Percentiles rank a stretch among this genome's conserved stretches.
These are phyloP conservation scores for Pseudocercospora musae DNA, from an alignment of 2,329 filamentous ascomycete genomes.

Conservation along the genomic window DNA sequence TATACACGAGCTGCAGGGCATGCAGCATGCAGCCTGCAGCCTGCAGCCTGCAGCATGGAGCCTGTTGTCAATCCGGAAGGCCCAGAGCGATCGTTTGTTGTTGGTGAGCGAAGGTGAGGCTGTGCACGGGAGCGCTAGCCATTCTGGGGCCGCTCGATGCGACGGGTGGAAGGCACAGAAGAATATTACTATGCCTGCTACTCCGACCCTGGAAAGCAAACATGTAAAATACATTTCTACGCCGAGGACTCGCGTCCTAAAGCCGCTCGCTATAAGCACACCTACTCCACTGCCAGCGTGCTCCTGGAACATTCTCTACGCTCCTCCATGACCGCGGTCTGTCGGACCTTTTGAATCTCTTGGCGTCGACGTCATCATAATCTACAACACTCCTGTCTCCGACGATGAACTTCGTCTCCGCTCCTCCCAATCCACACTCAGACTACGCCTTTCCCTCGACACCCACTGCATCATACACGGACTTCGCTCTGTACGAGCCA, in stretches of 20 bases:
- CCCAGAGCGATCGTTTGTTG: neutral
- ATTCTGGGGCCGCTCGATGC: neutral
- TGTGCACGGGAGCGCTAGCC: neutral
- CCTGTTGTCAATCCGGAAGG: neutral
- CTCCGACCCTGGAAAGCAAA: neutral
- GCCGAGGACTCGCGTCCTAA: neutral
- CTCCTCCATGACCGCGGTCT: neutral
- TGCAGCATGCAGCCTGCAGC: no score
- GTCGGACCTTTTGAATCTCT: neutral
- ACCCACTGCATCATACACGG: neutral
- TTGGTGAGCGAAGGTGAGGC: neutral
- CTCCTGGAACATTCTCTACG: neutral
- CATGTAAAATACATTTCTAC: neutral
- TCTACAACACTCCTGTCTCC: neutral
- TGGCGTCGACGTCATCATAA: constrained; percentile 9
- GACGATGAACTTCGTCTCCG: neutral
- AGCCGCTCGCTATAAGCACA: constrained; percentile 5
- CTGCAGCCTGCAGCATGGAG: no score
- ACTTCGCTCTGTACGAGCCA: constrained; percentile 12
- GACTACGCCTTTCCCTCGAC: constrained; percentile 5
- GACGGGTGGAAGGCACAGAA: neutral
- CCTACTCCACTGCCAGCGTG: neutral
- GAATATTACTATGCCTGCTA: constrained; percentile 6
- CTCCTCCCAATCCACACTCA: neutral
- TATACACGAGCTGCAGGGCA: constrained; percentile 6